A percentile compares a stretch with the other conserved stretches of the same genome.
These are phyloP conservation scores for Phycomyces nitens DNA, from an alignment of 192 early-diverging fungal species.

Conservation along the genomic window DNA sequence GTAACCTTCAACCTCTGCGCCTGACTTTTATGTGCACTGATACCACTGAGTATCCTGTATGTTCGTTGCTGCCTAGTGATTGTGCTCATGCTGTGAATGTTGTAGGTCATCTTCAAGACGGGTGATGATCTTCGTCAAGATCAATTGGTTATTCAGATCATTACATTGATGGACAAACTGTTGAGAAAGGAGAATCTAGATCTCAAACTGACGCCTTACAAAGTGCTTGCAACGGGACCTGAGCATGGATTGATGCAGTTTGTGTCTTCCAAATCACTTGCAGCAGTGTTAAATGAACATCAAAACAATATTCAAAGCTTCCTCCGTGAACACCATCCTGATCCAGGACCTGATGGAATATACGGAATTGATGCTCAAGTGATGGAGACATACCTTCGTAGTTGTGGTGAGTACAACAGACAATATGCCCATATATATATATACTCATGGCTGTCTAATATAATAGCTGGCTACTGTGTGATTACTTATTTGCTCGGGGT, in stretches of 20 bases:
- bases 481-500: constrained; percentile 97
- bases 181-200: constrained; percentile 96
- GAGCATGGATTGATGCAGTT: constrained; percentile 97
- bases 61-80: neutral
- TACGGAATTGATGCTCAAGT: constrained; percentile 69
- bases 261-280: constrained; percentile 84
- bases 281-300: constrained; percentile 84
- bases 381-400: constrained; percentile 95
- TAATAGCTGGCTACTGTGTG: constrained; percentile 92
- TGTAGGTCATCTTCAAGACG: constrained; percentile 88
- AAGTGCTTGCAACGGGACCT: constrained; percentile 90
- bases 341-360: constrained; percentile 50
- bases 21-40: constrained; percentile 82
- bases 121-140: constrained; percentile 89
- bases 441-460: constrained; percentile 3
- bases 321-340: constrained; percentile 71
- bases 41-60: constrained; percentile 81
- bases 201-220: constrained; percentile 88
- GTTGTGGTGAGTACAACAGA: constrained; percentile 66
- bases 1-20: constrained; percentile 81
- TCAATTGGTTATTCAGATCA: constrained; percentile 96
- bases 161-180: constrained; percentile 95
- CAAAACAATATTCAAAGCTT: constrained; percentile 79
- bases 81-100: neutral
- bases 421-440: constrained; percentile 7